phyloP scores from a whole-genome alignment of 345 rosid species.

The Ailanthus altissimus region DNA sequence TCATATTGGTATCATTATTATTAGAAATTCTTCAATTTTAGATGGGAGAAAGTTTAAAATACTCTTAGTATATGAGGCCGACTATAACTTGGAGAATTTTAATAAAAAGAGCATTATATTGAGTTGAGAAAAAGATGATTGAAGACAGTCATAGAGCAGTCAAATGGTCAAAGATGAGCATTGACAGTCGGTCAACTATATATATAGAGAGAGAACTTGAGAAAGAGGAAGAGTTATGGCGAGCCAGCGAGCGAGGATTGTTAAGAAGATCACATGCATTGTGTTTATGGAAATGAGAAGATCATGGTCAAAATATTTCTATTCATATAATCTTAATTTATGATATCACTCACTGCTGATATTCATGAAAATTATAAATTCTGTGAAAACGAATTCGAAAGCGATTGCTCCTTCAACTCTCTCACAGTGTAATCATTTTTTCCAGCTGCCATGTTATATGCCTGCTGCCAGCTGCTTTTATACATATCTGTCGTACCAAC shows the following conservation, averaged over 20 bases:
- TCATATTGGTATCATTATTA: too few relatives aligned
- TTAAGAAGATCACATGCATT: constrained; percentile 11
- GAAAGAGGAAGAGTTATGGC: background rate
- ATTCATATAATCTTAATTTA: background rate
- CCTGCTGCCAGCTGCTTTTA: background rate
- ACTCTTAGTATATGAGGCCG: too few relatives aligned
- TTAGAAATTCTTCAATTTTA: too few relatives aligned
- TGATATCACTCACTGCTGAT: background rate
- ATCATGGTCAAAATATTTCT: constrained; percentile 16
- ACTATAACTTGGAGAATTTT: too few relatives aligned
- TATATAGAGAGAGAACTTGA: background rate
- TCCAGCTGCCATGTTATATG: background rate
- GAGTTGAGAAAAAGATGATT: too few relatives aligned
- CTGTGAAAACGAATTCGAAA: constrained; percentile 3
- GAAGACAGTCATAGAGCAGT: background rate
- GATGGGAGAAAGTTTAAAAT: too few relatives aligned
- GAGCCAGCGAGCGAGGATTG: background rate
- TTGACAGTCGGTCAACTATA: background rate
- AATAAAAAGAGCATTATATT: too few relatives aligned
- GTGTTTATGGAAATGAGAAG: constrained; percentile 13
- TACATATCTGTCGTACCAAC: constrained; percentile 9
- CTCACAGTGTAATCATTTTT: constrained; percentile 4
- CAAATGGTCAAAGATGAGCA: background rate
- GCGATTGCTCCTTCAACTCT: background rate
- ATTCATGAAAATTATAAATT: background rate